Base-by-base conservation (phyloP, 2,329 filamentous ascomycete genomes). In the Raffaelea arxii region DNA sequence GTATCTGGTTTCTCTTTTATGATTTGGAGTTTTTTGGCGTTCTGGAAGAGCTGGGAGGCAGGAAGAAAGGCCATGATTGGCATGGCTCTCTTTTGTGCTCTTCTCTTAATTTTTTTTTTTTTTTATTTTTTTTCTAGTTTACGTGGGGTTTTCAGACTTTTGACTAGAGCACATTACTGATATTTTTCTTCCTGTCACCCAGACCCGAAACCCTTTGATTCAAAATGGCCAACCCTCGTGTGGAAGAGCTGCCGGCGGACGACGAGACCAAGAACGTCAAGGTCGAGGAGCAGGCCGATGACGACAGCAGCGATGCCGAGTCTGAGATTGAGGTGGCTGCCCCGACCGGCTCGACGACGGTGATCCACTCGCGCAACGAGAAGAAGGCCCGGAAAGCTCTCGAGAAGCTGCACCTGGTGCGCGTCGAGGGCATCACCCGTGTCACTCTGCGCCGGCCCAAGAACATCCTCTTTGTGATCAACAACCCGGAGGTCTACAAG, bases 321-420 rank as follows among this genome's bases (percentile, higher is more conserved):
- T 86, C 84, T 60, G 85, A 85, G 61, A 82, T 78, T 60, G 89
- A 92, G 68, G 82, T 79, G 53, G 80, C 74, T 58, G 79, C 79
- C 52, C 64, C 67, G 54, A 84, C 86, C 58, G 92, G 91, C 65
- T 86, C 89, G 63, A 81, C 84, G 55, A 85, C 91, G 64, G 81
- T 92, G 61, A 84, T 98, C 64, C 91, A 97, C 80, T 95, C 88
- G 66, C 89, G 92, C 71, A 97, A 97, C 76, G 92, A 98, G 85
- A 98, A 98, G 86, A 98, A 98, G 84, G 94, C 92, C 62, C 85
- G 92, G 74, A 98, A 98, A 82, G 89, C 90, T 64, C 94, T 98
- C 67, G 86, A 89, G 70, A 98, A 98, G 83, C 82, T 97, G 65
- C 90, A 94, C 67, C 77, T 98, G 66, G 92, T 88, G 78, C 89